Percentiles rank a stretch among this genome's conserved stretches.
Evolutionary conservation across 768 basidiomycete genomes (phyloP).

Genomic region (Leccinum subgranulosum): DNA sequence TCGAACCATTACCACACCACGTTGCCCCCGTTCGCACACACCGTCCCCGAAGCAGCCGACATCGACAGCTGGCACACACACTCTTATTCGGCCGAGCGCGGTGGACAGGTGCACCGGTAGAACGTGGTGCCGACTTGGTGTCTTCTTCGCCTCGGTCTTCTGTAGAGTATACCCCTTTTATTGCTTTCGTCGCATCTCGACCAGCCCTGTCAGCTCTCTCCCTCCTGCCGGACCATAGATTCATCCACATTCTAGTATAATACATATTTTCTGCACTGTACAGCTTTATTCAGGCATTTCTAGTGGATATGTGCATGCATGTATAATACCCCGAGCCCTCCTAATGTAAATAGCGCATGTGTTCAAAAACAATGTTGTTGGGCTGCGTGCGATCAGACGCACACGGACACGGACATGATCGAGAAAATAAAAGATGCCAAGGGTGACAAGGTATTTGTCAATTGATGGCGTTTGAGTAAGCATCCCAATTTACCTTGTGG

Average conservation of each 20-base stretch:
- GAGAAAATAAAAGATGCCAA: constrained; percentile 9
- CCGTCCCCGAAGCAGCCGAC: constrained; percentile 35
- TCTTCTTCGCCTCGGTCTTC: neutral
- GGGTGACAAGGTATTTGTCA: constrained; percentile 23
- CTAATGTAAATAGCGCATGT: constrained; percentile 32
- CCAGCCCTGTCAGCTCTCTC: constrained; percentile 9
- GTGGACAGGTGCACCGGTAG: constrained; percentile 58
- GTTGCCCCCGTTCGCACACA: constrained; percentile 47
- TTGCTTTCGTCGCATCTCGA: constrained; percentile 29
- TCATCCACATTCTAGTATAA: constrained; percentile 31
- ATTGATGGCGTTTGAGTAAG: constrained; percentile 32
- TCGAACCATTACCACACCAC: constrained; percentile 41
- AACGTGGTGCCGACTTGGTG: neutral
- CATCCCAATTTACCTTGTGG: constrained; percentile 29
- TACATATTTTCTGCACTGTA: constrained; percentile 33
- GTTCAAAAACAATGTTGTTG: constrained; percentile 1
- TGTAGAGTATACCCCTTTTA: constrained; percentile 39
- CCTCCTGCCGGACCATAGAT: constrained; percentile 23
- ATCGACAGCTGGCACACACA: constrained; percentile 59
- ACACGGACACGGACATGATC: constrained; percentile 9
- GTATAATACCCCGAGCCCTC: constrained; percentile 31
- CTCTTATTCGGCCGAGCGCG: constrained; percentile 59
- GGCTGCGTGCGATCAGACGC: constrained; percentile 3
- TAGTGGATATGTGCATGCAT: constrained; percentile 40
- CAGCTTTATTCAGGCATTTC: constrained; percentile 33